Base-by-base conservation (phyloP, 2,329 filamentous ascomycete species). In the Fusarium subglutinans region DNA sequence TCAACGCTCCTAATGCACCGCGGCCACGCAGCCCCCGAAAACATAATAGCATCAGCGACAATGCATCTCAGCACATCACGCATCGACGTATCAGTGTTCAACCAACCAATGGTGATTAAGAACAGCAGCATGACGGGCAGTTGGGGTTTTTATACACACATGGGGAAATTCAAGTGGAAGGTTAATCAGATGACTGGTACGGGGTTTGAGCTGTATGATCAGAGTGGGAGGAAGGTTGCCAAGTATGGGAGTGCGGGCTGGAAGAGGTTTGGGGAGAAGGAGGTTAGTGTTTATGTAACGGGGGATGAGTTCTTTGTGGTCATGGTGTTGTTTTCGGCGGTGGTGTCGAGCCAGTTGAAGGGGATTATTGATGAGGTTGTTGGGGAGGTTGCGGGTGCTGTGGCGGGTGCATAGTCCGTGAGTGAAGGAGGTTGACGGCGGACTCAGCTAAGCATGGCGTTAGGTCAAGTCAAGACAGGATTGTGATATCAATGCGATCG, bases 151-250 rank as follows among this genome's bases (percentile, higher is more conserved):
- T 41, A 75, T 1, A 69, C 76, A 0, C 67, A 64, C 9, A 66
- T 75, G 68, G 78, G 79, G 1, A 74, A 61, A 13, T 76, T 80
- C 28, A 78, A 79, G 45, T 79, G 79, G 78, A 79, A 79, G 44
- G 56, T 60, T 18, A 78, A 69, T 69, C 48, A 64, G 41, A 28
- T 72, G 22, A 77, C 68, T 0, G 70, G 74, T 4, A 65, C 41
- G 9, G 61, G 62, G 1, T 73, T 74, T 2, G 68, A 75, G 55
- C 45, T 80, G 22, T 38, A 70, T 38, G 77, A 79, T 59, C 28
- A 44, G 8, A 33, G 59, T 4, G 77, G 72, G 6, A 70, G 24
- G 4, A 77, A 63, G 40, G 13, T 78, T 18, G 75, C 76, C 11
- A 77, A 75, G 58, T 66, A 75, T n/a, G 72, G 77, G 10, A 74